Evolutionary conservation across 1,284 basidiomycete genomes (phyloP).

Genomic region (Microbotryum lychnidis-dioicae): DNA sequence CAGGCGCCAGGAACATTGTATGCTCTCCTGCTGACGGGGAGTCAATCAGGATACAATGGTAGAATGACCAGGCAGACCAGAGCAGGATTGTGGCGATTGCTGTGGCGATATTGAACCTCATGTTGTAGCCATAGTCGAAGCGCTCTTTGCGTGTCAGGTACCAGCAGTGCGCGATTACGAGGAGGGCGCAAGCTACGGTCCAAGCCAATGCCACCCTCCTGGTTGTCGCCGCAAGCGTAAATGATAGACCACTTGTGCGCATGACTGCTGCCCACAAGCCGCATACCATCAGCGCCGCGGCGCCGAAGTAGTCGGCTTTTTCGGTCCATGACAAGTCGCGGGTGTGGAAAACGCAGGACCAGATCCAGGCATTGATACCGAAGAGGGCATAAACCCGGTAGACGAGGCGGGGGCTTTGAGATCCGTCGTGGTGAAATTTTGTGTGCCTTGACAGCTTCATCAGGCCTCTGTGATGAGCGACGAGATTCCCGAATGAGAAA

Average conservation of each 20-base stretch:
- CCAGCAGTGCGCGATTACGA: constrained; percentile 56
- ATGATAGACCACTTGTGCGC: constrained; percentile 36
- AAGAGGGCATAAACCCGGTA: constrained; percentile 62
- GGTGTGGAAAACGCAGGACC: constrained; percentile 86
- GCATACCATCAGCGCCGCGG: constrained; percentile 61
- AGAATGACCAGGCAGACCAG: constrained; percentile 69
- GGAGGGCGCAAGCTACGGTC: constrained; percentile 21
- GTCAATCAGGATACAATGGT: constrained; percentile 14
- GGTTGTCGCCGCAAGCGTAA: constrained; percentile 8
- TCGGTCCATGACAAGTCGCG: constrained; percentile 80
- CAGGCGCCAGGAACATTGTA: constrained; percentile 47
- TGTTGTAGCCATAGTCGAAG: constrained; percentile 96
- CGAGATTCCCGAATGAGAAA: constrained; percentile 79
- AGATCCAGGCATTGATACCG: constrained; percentile 86
- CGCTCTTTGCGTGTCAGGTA: constrained; percentile 67
- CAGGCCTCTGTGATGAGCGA: constrained; percentile 48
- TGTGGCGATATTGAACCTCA: constrained; percentile 69
- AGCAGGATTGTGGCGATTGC: constrained; percentile 62
- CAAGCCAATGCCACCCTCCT: constrained; percentile 35
- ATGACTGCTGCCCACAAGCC: constrained; percentile 55
- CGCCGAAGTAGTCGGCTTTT: constrained; percentile 90
- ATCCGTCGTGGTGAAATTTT: neutral
- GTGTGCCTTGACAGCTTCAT: neutral
- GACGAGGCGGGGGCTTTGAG: constrained; percentile 53
- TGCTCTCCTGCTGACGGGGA: constrained; percentile 46